Base-by-base conservation (phyloP, 306 rosid genomes). In the Fragaria iinumae region DNA sequence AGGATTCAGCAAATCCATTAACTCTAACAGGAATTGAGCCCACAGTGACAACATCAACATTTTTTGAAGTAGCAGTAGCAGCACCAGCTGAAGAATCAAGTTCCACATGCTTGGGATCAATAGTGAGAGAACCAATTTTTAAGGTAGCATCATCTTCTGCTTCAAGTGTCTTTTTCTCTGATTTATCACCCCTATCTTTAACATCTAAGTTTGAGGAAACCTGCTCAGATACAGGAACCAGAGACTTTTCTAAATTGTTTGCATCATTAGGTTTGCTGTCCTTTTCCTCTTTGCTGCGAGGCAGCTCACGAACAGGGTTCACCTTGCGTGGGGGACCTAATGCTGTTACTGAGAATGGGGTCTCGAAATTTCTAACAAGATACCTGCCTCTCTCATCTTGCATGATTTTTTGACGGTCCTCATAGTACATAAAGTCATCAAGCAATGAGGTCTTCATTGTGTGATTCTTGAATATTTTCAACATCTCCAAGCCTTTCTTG, bases 351-450 rank as follows among this genome's bases (percentile, higher is more conserved):
- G 84, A 79, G 73, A 82, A 77, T 7, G 90, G 93, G 69, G 83
- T 72, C 75, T 85, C 88, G 0, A 75, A 85, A 79, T 80, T 90
- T 80, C 80, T 88, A 70, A 80, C 62, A 45, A 78, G 80, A 23
- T 81, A 83, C 87, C 89, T 89, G 77, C 96, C 87, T 84, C 88
- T 94, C 86, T 89, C 96, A 71, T 91, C 98, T 85, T 83, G 90
- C 90, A 94, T 86, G 70, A 94, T 84, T 88, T 88, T 94, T 82
- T 94, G 94, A 55, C 98, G 98, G 74, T 89, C 85, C 88, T 94
- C 98, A 73, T 94, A 90, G 78, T 94, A 94, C 71, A 90, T 79
- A 21, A 94, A 90, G 77, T 94, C 98, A 56, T 94, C 98, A 23
- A 91, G 94, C 82, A 94, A 84, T 73, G 97, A 94, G 43, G 94